Conservation (phyloP, 2,329 filamentous ascomycete species). For the Exophiala bonariae region DNA sequence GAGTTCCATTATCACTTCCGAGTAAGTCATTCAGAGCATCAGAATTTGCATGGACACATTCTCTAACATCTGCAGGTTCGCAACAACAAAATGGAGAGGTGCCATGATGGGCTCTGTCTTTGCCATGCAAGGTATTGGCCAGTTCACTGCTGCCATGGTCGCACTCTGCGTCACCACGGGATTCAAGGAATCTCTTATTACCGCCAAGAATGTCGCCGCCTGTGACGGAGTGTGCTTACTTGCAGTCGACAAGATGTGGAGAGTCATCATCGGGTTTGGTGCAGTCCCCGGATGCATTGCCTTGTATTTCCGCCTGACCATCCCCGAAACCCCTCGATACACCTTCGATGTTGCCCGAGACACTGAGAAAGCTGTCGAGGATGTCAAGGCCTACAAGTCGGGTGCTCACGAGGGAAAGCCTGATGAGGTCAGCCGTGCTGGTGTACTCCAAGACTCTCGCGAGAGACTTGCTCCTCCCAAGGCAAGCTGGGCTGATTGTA, state of each 20-base stretch:
- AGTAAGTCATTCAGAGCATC: slow-evolving; percentile 43
- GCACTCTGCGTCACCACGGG: slow-evolving; percentile 73
- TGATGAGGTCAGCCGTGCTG: slow-evolving; percentile 66
- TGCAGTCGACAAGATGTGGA: slow-evolving; percentile 87
- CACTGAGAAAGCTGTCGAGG: slow-evolving; percentile 70
- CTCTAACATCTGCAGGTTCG: slow-evolving; percentile 53
- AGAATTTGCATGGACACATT: not conserved
- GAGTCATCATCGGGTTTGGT: slow-evolving; percentile 76
- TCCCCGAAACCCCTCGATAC: slow-evolving; percentile 84
- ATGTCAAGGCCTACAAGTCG: slow-evolving; percentile 72
- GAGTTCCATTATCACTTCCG: slow-evolving; percentile 79
- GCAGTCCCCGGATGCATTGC: slow-evolving; percentile 78
- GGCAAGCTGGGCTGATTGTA: slow-evolving; percentile 67
- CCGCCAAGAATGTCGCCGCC: slow-evolving; percentile 50
- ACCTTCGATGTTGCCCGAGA: slow-evolving; percentile 80
- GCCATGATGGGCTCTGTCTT: slow-evolving; percentile 88
- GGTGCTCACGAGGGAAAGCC: slow-evolving; percentile 63
- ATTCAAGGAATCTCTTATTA: slow-evolving; percentile 64
- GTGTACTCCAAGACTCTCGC: slow-evolving; percentile 55
- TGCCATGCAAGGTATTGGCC: slow-evolving; percentile 83
- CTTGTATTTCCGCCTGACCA: slow-evolving; percentile 82
- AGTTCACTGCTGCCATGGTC: slow-evolving; percentile 72
- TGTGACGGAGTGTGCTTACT: slow-evolving; percentile 66
- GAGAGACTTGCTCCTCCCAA: slow-evolving; percentile 64
- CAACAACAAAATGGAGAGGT: slow-evolving; percentile 80